phyloP scores from a whole-genome alignment of 2,329 filamentous ascomycete species.

The Corniculantispora saksenae region DNA sequence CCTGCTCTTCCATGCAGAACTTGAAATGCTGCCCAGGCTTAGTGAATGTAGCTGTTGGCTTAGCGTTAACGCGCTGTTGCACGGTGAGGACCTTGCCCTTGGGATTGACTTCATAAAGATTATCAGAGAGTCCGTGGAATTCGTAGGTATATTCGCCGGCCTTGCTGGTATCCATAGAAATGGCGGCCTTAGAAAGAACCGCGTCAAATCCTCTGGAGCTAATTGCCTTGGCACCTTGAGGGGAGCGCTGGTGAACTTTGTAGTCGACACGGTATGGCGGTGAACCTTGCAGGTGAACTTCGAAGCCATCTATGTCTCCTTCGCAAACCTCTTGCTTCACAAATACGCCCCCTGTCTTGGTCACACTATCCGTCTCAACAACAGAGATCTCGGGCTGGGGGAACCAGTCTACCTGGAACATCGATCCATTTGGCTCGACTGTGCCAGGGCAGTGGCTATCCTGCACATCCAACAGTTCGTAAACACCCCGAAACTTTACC shows the following conservation, averaged over 20 bases:
- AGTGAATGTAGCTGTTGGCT: constrained; percentile 77
- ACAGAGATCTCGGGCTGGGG: constrained; percentile 73
- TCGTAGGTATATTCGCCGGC: constrained; percentile 84
- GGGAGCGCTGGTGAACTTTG: constrained; percentile 71
- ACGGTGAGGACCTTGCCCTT: constrained; percentile 68
- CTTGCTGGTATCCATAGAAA: constrained; percentile 83
- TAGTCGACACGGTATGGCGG: constrained; percentile 85
- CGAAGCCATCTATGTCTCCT: constrained; percentile 87
- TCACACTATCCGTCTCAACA: constrained; percentile 64
- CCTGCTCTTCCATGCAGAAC: constrained; percentile 84
- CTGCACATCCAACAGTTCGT: constrained; percentile 74
- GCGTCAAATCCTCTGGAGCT: constrained; percentile 75
- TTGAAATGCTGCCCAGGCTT: constrained; percentile 93
- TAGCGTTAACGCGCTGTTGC: constrained; percentile 80
- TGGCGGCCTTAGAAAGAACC: constrained; percentile 71
- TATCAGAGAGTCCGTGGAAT: constrained; percentile 80
- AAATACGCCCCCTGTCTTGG: constrained; percentile 55
- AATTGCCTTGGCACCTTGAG: constrained; percentile 64
- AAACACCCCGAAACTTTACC: constrained; percentile 69
- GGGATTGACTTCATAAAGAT: constrained; percentile 76
- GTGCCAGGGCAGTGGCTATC: constrained; percentile 82
- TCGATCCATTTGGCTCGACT: constrained; percentile 71
- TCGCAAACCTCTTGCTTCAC: constrained; percentile 86
- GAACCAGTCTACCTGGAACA: constrained; percentile 84
- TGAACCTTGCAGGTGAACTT: constrained; percentile 74